Base-by-base conservation (phyloP, 192 early-diverging fungal species). In the Radiomyces spectabilis region DNA sequence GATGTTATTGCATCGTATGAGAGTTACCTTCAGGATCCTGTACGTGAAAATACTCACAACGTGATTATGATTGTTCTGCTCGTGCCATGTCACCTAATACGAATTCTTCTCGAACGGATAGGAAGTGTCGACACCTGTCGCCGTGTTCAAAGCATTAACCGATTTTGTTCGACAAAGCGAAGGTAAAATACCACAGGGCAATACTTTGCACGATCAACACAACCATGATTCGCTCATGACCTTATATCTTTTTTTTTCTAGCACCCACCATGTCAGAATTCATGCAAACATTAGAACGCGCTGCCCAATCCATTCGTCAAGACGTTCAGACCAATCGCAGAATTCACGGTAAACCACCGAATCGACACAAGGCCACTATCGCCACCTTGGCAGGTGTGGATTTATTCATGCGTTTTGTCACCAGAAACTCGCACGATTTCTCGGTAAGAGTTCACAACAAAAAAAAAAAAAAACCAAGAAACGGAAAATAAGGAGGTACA, bases 231-330 rank as follows among this genome's bases (percentile, higher is more conserved):
- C n/a, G n/a, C n/a, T n/a, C n/a, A n/a, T n/a, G n/a, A n/a, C 35
- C 35, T 18, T 42, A 32, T 19, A 18, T 31, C 13, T 54, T 53
- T 47, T 40, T 19, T 38, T 50, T 25, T 51, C 13, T 55, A 86
- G 91, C 94, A 12, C 85, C 88, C 9, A 95, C 95, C 2, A 85
- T 89, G 74, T 79, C 82, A 1, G 95, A 97, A 68, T 92, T 95
- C 56, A 83, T 88, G 77, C 76, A 80, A 55, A 85, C 85, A 32
- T 76, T 92, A 25, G 76, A 79, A 39, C 69, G 68, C 12, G 85
- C 86, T 10, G 76, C 81, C 53, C 75, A 79, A 26, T 57, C 66
- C 44, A 79, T 95, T 29, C 84, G 91, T 43, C 50, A 71, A 5
- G 46, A 46, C 5, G 38, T 16, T 10, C 53, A 38, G 35, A n/a